Percentiles rank a stretch among this genome's conserved stretches.
These are phyloP conservation scores for Coccomyxa sp. DNA, from an alignment of 139 green algal genomes.

Conservation along the genomic window DNA sequence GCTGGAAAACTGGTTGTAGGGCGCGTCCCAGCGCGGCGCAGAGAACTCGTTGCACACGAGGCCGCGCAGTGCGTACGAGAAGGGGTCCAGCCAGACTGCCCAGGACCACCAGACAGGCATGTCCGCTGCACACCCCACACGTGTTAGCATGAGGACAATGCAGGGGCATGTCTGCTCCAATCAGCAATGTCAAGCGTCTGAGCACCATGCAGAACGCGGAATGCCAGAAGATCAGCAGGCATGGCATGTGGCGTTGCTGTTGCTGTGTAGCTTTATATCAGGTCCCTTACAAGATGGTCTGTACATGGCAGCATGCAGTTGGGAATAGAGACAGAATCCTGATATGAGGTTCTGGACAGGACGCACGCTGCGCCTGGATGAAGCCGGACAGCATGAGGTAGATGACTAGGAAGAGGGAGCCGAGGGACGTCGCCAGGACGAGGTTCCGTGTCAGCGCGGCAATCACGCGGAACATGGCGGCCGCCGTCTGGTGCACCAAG, in stretches of 20 bases:
- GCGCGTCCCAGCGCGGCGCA: conserved; percentile 13
- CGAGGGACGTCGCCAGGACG: no score
- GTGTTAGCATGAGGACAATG: neutral
- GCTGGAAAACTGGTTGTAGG: neutral
- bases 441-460: conserved; percentile 39
- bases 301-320: neutral
- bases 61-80: conserved; percentile 13
- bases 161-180: no score
- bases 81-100: conserved; percentile 12
- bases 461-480: conserved; percentile 6
- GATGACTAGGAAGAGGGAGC: no score
- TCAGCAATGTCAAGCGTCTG: no score
- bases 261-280: no score
- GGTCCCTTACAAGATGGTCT: no score
- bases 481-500: conserved; percentile 8
- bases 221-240: no score
- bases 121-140: neutral
- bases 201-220: no score
- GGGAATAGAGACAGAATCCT: neutral
- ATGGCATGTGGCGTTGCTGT: no score
- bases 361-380: neutral
- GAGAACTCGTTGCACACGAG: conserved; percentile 26
- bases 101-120: conserved; percentile 4
- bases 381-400: conserved; percentile 29
- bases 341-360: neutral